Base-by-base conservation (phyloP, 192 early-diverging fungal species). In the Physocladia obscura region DNA sequence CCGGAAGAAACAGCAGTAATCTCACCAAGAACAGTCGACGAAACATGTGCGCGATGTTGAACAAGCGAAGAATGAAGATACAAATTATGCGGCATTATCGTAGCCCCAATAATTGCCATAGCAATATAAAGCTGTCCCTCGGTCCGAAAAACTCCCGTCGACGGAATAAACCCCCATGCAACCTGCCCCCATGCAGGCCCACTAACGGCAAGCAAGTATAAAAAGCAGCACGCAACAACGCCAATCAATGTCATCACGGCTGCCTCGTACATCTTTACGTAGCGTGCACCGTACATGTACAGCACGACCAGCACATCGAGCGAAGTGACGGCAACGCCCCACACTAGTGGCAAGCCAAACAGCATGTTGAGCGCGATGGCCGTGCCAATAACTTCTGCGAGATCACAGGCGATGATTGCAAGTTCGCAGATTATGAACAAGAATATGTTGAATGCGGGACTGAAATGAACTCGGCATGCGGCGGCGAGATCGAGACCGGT, bases 301-400 rank as follows among this genome's bases (percentile, higher is more conserved):
- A 94, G 74, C 29, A 94, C 76, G 36, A 94, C 51, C 15, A 94
- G 76, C 0, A 92, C 90, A 73, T 94, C 92, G 0, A 79, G 59
- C 0, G 84, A 83, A 0, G 92, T 94, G 24, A 94, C 78, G n/a
- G 88, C 81, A 2, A 94, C 86, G 29, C 92, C 92, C 59, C 78
- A 84, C 19, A 84, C 79, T 51, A 94, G 67, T 11, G 91, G 88
- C 22, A 93, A 50, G 2, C 79, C 76, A 70, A 92, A 91, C 17
- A 94, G 76, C 29, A 94, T 69, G 24, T 92, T 90, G 35, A 94
- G 69, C 0, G 89, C 91, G 61, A 94, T 90, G 0, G 91, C 92
- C 49, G 93, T 93, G 11, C 94, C 94, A n/a, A 96, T 88, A 17
- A 94, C 91, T 67, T 93, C 92, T 29, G 92, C 92, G 4, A 94